phyloP scores from a whole-genome alignment of 2,329 filamentous ascomycete genomes.

The Curvularia verruculosa region DNA sequence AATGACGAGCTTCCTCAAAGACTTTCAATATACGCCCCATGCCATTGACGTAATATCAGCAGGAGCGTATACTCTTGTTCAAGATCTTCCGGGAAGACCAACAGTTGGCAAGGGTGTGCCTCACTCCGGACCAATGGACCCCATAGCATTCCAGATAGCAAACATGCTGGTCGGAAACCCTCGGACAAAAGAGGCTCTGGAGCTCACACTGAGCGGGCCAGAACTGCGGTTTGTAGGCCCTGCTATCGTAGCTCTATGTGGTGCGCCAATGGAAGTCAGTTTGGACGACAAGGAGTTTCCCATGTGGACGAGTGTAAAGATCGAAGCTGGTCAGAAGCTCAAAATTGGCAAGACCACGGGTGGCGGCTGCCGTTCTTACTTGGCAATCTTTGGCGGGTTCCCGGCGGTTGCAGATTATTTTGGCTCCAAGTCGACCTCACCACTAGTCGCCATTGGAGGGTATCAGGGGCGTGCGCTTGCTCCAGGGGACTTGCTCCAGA shows the following conservation, averaged over 20 bases:
- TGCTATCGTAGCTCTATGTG: constrained; percentile 63
- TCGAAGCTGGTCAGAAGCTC: constrained; percentile 59
- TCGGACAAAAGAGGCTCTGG: constrained; percentile 59
- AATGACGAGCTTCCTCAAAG: constrained; percentile 62
- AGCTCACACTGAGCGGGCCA: constrained; percentile 66
- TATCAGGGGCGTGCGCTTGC: constrained; percentile 64
- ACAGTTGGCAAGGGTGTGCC: constrained; percentile 64
- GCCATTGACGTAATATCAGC: constrained; percentile 63
- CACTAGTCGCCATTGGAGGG: constrained; percentile 63
- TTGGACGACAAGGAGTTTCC: constrained; percentile 58
- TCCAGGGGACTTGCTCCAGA: constrained; percentile 60
- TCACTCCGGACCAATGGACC: constrained; percentile 67
- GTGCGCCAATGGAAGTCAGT: constrained; percentile 59
- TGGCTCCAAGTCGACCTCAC: constrained; percentile 64
- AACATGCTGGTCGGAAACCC: constrained; percentile 66
- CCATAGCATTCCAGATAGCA: constrained; percentile 62
- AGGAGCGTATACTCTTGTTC: constrained; percentile 64
- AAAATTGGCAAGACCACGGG: constrained; percentile 61
- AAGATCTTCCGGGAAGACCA: constrained; percentile 65
- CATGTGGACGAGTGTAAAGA: constrained; percentile 62
- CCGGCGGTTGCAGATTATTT: constrained; percentile 62
- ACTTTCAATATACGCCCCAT: constrained; percentile 57
- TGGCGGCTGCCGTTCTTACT: constrained; percentile 63
- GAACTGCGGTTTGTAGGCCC: constrained; percentile 62
- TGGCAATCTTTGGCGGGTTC: constrained; percentile 64